Base-by-base conservation (phyloP, 305 asterid species). In the Rubia occidens region DNA sequence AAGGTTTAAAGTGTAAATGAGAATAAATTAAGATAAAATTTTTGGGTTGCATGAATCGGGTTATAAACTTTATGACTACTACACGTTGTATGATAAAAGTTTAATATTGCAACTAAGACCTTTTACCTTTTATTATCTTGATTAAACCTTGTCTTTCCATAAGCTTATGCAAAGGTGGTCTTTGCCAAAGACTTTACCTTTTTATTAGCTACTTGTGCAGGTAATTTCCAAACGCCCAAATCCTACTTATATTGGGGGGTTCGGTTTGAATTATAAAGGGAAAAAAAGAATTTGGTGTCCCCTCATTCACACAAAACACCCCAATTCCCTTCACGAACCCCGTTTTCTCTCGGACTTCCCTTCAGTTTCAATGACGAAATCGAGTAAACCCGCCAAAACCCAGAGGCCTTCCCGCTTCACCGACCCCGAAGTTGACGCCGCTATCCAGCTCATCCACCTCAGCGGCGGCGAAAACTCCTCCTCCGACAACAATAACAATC, bases 381-480 rank as follows among this genome's bases (percentile, higher is more conserved):
- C 78, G 70, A 75, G 75, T 75, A 76, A 74, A 68, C 83, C 14
- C 11, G 71, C 49, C 20, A 71, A 69, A 74, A 60, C 62, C 70
- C 75, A 59, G 67, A 66, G 70, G 78, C 71, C 47, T 35, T 63
- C 77, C 44, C 74, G 67, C 20, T 76, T 83, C 4, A 81, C 89
- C 11, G 84, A 77, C 13, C 86, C 87, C 14, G 95, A 89, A 76
- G 71, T 87, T 72, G 86, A 86, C 76, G 96, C 90, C 42, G 95
- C 89, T 5, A 40, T 86, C 68, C 92, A 79, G 78, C 82, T 89
- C 58, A 86, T 87, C 78, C 95, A 89, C 70, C 92, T 89, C 66
- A 89, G 92, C 85, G 88, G 92, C 74, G 90, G 85, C 79, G 83
- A 90, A 49, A 8, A 15, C 20, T 49, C 55, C 55, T 17, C 8